These are phyloP conservation scores for Thyridium curvatum DNA, from an alignment of 2,329 filamentous ascomycete genomes.

Conservation along the genomic window DNA sequence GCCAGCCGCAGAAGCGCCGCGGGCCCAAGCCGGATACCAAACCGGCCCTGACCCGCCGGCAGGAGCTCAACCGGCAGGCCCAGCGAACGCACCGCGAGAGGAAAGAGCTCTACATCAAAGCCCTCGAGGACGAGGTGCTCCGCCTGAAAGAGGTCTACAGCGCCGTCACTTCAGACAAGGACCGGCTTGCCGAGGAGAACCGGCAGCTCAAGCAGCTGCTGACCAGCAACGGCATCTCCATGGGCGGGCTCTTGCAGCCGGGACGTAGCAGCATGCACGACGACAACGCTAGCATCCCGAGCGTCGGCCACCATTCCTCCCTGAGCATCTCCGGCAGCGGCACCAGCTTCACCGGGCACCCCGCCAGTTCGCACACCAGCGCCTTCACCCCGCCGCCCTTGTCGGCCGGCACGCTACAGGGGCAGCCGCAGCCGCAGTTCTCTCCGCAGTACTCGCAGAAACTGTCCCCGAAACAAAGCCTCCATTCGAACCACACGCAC, in stretches of 20 bases:
- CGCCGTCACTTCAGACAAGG: slow-evolving; percentile 67
- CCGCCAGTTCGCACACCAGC: slow-evolving; percentile 31
- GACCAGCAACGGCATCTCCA: slow-evolving; percentile 43
- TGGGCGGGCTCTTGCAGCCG: slow-evolving; percentile 16
- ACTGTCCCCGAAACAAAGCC: slow-evolving; percentile 13
- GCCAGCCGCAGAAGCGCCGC: slow-evolving; percentile 78
- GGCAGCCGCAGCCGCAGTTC: slow-evolving; percentile 4
- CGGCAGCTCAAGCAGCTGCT: slow-evolving; percentile 58
- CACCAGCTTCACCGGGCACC: slow-evolving; percentile 43
- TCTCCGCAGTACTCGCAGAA: slow-evolving; percentile 3
- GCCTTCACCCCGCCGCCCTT: slow-evolving; percentile 40
- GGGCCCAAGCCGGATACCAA: slow-evolving; percentile 97
- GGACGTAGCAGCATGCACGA: slow-evolving; percentile 23
- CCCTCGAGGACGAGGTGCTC: slow-evolving; percentile 84
- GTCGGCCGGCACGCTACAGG: slow-evolving; percentile 11
- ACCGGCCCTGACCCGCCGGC: slow-evolving; percentile 82
- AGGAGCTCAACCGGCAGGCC: slow-evolving; percentile 92
- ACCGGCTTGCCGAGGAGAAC: slow-evolving; percentile 73
- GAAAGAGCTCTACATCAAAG: slow-evolving; percentile 94
- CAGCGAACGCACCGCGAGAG: slow-evolving; percentile 95
- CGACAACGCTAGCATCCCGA: slow-evolving; percentile 38
- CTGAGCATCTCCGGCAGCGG: slow-evolving; percentile 49
- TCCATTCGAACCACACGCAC: slow-evolving; percentile 23
- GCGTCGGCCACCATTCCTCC: slow-evolving; percentile 41
- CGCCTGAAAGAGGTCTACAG: slow-evolving; percentile 82